phyloP scores from a whole-genome alignment of 176 grass and related monocot genomes.

The Dactylis glomerata region DNA sequence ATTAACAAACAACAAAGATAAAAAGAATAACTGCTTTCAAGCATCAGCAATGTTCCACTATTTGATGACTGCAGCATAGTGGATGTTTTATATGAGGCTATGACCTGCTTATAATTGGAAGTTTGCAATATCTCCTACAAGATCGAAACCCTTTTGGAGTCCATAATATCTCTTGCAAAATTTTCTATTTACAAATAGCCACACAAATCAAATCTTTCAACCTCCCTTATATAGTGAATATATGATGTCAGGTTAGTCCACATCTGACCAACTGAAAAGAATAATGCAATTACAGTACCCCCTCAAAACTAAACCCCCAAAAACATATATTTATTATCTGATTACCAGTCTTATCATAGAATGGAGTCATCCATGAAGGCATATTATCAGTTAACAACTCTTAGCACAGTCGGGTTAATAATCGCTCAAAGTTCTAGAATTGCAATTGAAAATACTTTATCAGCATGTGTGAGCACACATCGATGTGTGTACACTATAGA shows the following conservation, averaged over 20 bases:
- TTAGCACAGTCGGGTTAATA: not conserved
- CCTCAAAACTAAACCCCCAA: not conserved
- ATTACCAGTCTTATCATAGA: not conserved
- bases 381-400: not conserved
- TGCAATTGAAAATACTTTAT: not conserved
- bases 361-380: not conserved
- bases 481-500: not conserved
- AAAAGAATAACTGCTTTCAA: not conserved
- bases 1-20: conserved; percentile 8
- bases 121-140: not conserved
- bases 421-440: not conserved
- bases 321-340: not conserved
- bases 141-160: not conserved
- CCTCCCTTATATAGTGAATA: not conserved
- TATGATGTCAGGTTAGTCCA: not conserved
- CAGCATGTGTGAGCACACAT: not conserved
- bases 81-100: not conserved
- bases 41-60: not conserved
- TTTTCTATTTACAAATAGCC: not conserved
- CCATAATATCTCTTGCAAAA: not conserved
- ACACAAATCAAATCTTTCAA: not conserved
- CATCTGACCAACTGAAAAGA: not conserved
- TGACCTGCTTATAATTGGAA: not conserved
- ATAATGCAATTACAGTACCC: not conserved
- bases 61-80: not conserved